These are phyloP conservation scores for Jackrogersella minutella DNA, from an alignment of 495 filamentous ascomycete species.

Conservation along the genomic window DNA sequence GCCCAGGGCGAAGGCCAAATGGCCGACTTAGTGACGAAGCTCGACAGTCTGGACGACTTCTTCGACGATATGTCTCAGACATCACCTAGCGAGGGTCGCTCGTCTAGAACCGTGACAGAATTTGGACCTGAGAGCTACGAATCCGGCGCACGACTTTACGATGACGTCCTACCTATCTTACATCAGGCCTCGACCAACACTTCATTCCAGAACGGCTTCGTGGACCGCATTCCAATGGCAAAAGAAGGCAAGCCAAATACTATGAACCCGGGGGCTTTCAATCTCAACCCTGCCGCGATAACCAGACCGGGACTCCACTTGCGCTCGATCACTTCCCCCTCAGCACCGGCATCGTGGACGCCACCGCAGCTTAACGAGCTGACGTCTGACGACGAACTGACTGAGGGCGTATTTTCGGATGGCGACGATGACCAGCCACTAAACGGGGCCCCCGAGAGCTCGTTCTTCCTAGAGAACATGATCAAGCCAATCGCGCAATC, in stretches of 20 bases:
- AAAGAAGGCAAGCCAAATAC: constrained; percentile 63
- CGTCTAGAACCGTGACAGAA: constrained; percentile 71
- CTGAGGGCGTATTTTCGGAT: constrained; percentile 61
- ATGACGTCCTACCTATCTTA: constrained; percentile 91
- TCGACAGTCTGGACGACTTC: constrained; percentile 95
- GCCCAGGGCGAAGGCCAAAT: constrained; percentile 73
- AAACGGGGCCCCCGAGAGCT: constrained; percentile 54
- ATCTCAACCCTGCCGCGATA: constrained; percentile 49
- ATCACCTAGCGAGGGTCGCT: constrained; percentile 62
- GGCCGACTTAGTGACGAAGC: constrained; percentile 85
- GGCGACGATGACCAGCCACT: constrained; percentile 58
- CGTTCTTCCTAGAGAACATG: constrained; percentile 73
- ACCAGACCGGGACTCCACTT: constrained; percentile 67
- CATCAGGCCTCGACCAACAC: constrained; percentile 71
- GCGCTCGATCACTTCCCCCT: constrained; percentile 78
- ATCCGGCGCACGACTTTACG: constrained; percentile 85
- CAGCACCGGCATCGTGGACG: constrained; percentile 62
- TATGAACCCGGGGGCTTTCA: constrained; percentile 70
- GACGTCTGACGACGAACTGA: constrained; percentile 61
- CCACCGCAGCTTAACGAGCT: constrained; percentile 63
- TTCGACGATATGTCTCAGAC: constrained; percentile 71
- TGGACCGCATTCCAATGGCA: constrained; percentile 66
- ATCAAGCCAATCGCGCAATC: constrained; percentile 63
- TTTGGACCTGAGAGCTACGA: constrained; percentile 69
- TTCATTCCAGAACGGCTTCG: constrained; percentile 89